Evolutionary conservation across 23 red algal genomes (phyloP), one percentile per base, ranked within the genome.

Genomic region (Gracilaria gracilis): DNA sequence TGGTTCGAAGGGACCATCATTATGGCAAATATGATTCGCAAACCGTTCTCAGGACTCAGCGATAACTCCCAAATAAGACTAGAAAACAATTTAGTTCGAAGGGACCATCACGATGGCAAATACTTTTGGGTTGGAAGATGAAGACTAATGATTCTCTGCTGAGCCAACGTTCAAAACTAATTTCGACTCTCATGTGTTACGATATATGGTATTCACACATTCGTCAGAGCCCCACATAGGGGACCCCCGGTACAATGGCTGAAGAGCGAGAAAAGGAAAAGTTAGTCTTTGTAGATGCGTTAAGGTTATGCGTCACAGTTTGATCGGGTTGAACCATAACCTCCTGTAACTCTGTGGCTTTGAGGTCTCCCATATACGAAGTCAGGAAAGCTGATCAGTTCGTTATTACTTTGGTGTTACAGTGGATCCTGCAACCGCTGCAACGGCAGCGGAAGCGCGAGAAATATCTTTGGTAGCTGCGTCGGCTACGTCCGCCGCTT

Each of bases 121-220:
- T 4, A 37, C 15, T 2, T 38, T 69, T 24, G 31, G 28, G 9
- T 69, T 69, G 64, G 64, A 69, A 69, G 64, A 31, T 37, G 9
- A 69, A 36, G 32, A 69, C 64, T 69, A 69, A 36, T 36, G 32
- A 37, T 19, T 69, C 33, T 36, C 27, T 37, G 32, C 20, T 69
- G 31, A 69, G 59, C 15, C 64, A 6, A 37, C 15, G 28, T 69
- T 37, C 64, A 69, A 69, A 36, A 69, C 64, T 69, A 37, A 14
- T 64, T 38, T 28, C 64, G 32, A 37, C 31, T 69, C 3, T 31
- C 4, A 69, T 69, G 32, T 69, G 32, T 69, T 77, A 51, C 72
- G 72, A 51, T 77, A 77, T 42, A 77, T 51, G 72, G 27, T 77
- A 77, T 77, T 77, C 72, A 77, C 72, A 77, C 37, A 37, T 38